Percentiles rank a stretch among this genome's conserved stretches.
Evolutionary conservation across 176 grass and related monocot species (phyloP).

Genomic region (Musa schizocarpa): DNA sequence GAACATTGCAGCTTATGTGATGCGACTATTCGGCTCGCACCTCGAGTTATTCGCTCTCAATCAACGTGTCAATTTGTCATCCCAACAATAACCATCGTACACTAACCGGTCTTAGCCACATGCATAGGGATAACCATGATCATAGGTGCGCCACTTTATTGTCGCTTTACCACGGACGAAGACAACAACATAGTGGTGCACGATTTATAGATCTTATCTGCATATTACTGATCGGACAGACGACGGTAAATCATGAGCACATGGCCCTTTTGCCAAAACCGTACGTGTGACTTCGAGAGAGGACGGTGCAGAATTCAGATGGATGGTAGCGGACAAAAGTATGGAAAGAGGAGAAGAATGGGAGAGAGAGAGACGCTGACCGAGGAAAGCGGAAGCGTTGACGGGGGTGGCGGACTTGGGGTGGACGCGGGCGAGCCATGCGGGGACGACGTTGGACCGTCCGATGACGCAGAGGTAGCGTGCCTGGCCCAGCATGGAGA

Average conservation of each 20-base stretch:
- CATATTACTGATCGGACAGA: too few species aligned
- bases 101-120: background rate
- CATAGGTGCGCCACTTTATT: too few species aligned
- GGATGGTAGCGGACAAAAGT: background rate
- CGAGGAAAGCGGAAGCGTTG: slow-evolving; percentile 78
- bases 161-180: too few species aligned
- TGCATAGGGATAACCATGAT: too few species aligned
- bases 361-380: slow-evolving; percentile 13
- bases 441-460: slow-evolving; percentile 65
- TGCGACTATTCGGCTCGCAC: background rate
- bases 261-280: too few species aligned
- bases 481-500: slow-evolving; percentile 88
- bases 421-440: slow-evolving; percentile 76
- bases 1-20: background rate
- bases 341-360: background rate
- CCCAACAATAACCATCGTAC: background rate
- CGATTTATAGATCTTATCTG: too few species aligned
- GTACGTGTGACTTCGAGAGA: too few species aligned
- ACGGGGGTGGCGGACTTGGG: slow-evolving; percentile 60
- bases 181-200: too few species aligned
- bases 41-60: background rate
- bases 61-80: background rate
- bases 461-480: slow-evolving; percentile 92
- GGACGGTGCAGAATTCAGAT: too few species aligned
- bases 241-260: too few species aligned